Percentiles rank a stretch among this genome's conserved stretches.
phyloP scores from a whole-genome alignment of 768 basidiomycete species.

The Strobilomyces dryophilus region DNA sequence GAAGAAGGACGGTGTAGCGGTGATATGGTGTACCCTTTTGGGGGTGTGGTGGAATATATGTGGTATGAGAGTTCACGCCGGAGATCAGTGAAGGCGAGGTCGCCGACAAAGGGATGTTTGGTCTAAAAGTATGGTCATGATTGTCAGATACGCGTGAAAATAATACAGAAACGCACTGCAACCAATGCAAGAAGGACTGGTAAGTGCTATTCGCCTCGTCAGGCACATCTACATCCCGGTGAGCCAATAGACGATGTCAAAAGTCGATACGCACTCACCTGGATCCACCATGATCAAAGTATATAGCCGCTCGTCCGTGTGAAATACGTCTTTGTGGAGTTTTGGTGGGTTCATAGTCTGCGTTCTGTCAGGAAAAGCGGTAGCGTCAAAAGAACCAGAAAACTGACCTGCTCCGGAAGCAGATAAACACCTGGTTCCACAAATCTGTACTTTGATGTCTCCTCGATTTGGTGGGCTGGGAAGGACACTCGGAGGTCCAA shows the following conservation, averaged over 20 bases:
- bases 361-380: constrained; percentile 1
- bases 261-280: constrained; percentile 44
- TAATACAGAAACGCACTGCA: constrained; percentile 54
- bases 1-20: constrained; percentile 76
- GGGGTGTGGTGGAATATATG: constrained; percentile 89
- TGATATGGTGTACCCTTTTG: constrained; percentile 87
- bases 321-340: constrained; percentile 74
- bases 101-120: constrained; percentile 76
- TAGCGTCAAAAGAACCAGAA: background rate
- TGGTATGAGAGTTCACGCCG: constrained; percentile 52
- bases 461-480: constrained; percentile 29
- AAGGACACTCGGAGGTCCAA: constrained; percentile 70
- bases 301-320: constrained; percentile 75
- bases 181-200: constrained; percentile 79
- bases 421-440: constrained; percentile 74
- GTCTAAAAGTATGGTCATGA: constrained; percentile 39
- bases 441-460: constrained; percentile 26
- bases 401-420: constrained; percentile 59
- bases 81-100: constrained; percentile 39
- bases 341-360: constrained; percentile 65
- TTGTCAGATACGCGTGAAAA: background rate
- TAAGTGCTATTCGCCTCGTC: constrained; percentile 60
- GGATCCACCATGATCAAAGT: constrained; percentile 88
- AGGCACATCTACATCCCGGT: constrained; percentile 67
- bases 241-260: constrained; percentile 1